Percentiles rank a stretch among this genome's conserved stretches.
These are phyloP conservation scores for Mesotaenium endlicherianum DNA, from an alignment of 139 green algal genomes.

Conservation along the genomic window DNA sequence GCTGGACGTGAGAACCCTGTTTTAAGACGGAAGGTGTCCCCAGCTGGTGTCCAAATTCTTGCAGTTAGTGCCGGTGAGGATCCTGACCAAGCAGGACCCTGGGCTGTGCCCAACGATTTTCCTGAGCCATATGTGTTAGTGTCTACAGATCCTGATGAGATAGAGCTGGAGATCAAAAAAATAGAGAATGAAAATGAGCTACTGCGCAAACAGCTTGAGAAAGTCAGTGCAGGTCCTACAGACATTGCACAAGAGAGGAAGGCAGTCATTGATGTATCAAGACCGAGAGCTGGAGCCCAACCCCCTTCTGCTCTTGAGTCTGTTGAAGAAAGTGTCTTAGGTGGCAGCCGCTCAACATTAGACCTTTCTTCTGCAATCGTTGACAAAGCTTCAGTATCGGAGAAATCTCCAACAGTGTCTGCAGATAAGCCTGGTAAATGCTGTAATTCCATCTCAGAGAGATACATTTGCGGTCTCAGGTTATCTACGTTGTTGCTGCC, in stretches of 20 bases:
- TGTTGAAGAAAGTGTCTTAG: too few relatives aligned
- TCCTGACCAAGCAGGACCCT: neutral
- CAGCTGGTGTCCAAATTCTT: too few relatives aligned
- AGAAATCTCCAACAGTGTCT: neutral
- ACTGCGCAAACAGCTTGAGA: neutral
- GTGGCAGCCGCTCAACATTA: too few relatives aligned
- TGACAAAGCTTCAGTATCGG: neutral
- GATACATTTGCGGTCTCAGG: neutral
- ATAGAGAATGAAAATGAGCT: conserved; percentile 17
- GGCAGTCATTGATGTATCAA: neutral
- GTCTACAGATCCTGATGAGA: conserved; percentile 24
- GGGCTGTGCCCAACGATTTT: neutral
- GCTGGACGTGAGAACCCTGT: too few relatives aligned
- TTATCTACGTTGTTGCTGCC: neutral
- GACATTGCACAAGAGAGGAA: neutral
- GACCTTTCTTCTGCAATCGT: too few relatives aligned
- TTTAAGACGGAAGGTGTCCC: too few relatives aligned
- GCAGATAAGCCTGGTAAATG: neutral
- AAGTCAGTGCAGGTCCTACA: neutral
- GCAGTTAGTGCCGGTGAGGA: too few relatives aligned
- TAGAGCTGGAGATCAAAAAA: conserved; percentile 9
- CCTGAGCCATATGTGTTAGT: conserved; percentile 27
- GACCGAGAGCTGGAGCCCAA: neutral
- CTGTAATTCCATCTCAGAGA: neutral
- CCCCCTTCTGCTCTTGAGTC: neutral